Conservation (phyloP, 768 basidiomycete genomes). For the Chlorophyllum brunneum region DNA sequence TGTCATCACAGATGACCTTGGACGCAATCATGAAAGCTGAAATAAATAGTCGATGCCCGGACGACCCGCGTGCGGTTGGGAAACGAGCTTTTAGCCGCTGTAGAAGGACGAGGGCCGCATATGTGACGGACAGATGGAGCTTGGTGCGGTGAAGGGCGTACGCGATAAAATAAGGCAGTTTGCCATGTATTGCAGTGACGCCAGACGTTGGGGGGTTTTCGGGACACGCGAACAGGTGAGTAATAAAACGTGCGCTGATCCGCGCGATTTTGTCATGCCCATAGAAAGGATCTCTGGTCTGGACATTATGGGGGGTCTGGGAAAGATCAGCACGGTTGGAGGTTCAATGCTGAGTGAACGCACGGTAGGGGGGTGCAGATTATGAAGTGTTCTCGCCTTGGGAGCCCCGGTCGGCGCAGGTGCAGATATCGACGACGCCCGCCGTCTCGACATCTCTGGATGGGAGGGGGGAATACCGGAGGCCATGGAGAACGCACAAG, state of each 20-base stretch:
- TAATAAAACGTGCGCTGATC: conserved; percentile 75
- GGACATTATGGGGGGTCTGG: conserved; percentile 22
- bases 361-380: conserved; percentile 4
- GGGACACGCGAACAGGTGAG: conserved; percentile 82
- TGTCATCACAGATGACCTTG: conserved; percentile 93
- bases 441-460: conserved; percentile 6
- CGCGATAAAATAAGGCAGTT: conserved; percentile 77
- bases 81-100: conserved; percentile 88
- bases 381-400: conserved; percentile 11
- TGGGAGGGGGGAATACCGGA: conserved; percentile 5
- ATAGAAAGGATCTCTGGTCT: conserved; percentile 55
- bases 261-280: conserved; percentile 74
- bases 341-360: conserved; percentile 5
- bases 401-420: conserved; percentile 7
- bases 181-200: conserved; percentile 48
- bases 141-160: conserved; percentile 86
- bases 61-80: conserved; percentile 86
- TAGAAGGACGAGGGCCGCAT: conserved; percentile 62
- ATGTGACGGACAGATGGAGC: conserved; percentile 66
- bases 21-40: conserved; percentile 92
- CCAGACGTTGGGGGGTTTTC: conserved; percentile 61
- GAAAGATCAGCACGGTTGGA: conserved; percentile 11
- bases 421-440: conserved; percentile 7
- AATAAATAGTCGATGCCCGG: conserved; percentile 86
- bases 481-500: conserved; percentile 7